phyloP scores from a whole-genome alignment of 2,329 filamentous ascomycete species.

The Thermomyces lanuginosus region DNA sequence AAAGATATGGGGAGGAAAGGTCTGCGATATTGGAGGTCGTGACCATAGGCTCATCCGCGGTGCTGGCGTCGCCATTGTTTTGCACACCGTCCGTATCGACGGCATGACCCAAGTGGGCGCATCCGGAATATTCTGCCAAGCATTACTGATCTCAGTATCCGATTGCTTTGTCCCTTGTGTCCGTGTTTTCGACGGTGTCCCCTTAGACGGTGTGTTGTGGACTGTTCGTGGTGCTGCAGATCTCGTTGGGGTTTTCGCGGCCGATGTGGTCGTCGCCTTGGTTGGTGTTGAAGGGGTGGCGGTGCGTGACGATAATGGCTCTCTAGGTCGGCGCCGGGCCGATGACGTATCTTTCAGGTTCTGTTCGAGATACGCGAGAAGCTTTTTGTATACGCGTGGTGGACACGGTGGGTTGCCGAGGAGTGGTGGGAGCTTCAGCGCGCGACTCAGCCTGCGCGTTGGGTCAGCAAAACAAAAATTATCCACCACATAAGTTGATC shows the following conservation, averaged over 20 bases:
- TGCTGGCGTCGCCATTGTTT: constrained; percentile 40
- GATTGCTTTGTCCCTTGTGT: too few relatives aligned
- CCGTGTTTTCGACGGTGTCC: constrained; percentile 24
- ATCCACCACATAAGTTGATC: not conserved
- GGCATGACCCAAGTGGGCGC: constrained; percentile 53
- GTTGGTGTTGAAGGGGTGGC: too few relatives aligned
- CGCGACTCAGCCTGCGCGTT: constrained; percentile 49
- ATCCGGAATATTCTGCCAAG: constrained; percentile 20
- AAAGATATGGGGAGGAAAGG: constrained; percentile 54
- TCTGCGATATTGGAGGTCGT: constrained; percentile 23
- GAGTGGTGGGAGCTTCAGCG: constrained; percentile 60
- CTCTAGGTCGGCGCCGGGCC: too few relatives aligned
- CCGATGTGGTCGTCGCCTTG: constrained; percentile 16
- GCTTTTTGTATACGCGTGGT: constrained; percentile 65
- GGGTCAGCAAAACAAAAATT: not conserved
- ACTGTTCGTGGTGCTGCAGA: constrained; percentile 15
- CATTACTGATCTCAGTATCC: too few relatives aligned
- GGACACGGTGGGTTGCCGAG: constrained; percentile 61
- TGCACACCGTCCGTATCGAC: constrained; percentile 49
- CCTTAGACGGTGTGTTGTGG: constrained; percentile 30
- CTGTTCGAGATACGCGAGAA: constrained; percentile 65
- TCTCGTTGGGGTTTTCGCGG: constrained; percentile 15
- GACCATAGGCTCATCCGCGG: constrained; percentile 21
- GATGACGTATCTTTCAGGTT: constrained; percentile 23
- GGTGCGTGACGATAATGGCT: too few relatives aligned